A percentile compares a stretch with the other conserved stretches of the same genome.
phyloP scores from a whole-genome alignment of 768 basidiomycete species.

The Cyclocybe cylindracea region DNA sequence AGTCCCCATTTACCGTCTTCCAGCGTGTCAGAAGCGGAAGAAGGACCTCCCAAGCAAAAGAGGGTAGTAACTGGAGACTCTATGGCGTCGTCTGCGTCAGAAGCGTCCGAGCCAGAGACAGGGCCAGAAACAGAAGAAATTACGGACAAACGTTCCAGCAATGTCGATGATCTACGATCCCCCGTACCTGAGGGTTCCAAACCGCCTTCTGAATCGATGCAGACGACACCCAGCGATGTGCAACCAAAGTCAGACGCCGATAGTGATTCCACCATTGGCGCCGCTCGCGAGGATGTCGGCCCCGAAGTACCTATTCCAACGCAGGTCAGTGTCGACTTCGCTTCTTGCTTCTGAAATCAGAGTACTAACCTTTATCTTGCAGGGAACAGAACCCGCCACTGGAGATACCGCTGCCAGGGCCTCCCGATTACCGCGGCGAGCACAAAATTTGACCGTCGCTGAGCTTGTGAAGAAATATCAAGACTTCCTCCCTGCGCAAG shows the following conservation, averaged over 20 bases:
- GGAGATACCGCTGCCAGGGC: conserved; percentile 31
- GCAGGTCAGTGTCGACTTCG: conserved; percentile 26
- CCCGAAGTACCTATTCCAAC: conserved; percentile 11
- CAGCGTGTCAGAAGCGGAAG: conserved; percentile 75
- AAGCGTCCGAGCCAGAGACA: conserved; percentile 66
- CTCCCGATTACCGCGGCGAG: conserved; percentile 68
- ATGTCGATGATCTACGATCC: not conserved
- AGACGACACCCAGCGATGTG: conserved; percentile 10
- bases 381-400: conserved; percentile 20
- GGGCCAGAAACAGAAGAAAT: conserved; percentile 15
- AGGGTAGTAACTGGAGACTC: conserved; percentile 52
- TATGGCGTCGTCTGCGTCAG: conserved; percentile 69
- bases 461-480: conserved; percentile 85
- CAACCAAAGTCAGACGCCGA: conserved; percentile 61
- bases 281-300: conserved; percentile 26
- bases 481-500: conserved; percentile 71
- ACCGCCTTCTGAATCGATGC: conserved; percentile 9
- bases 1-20: conserved; percentile 59
- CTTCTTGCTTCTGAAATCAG: not conserved
- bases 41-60: conserved; percentile 46
- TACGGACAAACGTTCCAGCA: conserved; percentile 10
- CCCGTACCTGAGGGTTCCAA: not conserved
- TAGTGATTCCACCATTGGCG: conserved; percentile 86
- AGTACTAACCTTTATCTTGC: conserved; percentile 8
- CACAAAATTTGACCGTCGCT: conserved; percentile 70